A percentile compares a stretch with the other conserved stretches of the same genome.
Evolutionary conservation across 306 rosid species (phyloP).

Genomic region (Heteromeles arbutifolia): DNA sequence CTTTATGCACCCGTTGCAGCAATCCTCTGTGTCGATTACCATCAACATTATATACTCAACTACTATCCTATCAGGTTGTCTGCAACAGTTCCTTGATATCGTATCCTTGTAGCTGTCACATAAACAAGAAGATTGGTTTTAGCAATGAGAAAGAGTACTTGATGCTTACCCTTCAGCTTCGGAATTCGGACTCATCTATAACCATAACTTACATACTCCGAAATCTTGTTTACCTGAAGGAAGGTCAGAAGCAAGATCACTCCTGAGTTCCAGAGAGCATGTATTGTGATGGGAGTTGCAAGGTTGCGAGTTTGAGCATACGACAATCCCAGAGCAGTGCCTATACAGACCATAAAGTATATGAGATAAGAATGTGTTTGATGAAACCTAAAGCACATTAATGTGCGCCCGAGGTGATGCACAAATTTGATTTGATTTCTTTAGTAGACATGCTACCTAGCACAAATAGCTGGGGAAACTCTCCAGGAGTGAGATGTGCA

Average conservation of each 20-base stretch:
- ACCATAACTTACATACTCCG: background rate
- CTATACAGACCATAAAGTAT: slow-evolving; percentile 30
- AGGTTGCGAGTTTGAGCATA: slow-evolving; percentile 97
- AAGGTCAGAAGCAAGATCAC: slow-evolving; percentile 82
- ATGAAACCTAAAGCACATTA: background rate
- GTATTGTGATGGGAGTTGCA: slow-evolving; percentile 90
- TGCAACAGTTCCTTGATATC: slow-evolving; percentile 94
- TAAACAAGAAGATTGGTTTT: slow-evolving; percentile 22
- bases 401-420: background rate
- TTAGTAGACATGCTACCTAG: slow-evolving; percentile 47
- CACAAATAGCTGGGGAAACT: slow-evolving; percentile 92
- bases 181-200: background rate
- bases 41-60: slow-evolving; percentile 8
- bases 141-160: background rate
- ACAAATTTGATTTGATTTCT: background rate
- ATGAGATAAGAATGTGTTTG: background rate
- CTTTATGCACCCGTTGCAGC: background rate
- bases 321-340: slow-evolving; percentile 80
- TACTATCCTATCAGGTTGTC: slow-evolving; percentile 43
- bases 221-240: slow-evolving; percentile 52
- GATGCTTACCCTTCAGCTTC: background rate
- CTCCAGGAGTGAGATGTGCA: slow-evolving; percentile 97
- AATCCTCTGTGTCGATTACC: slow-evolving; percentile 5
- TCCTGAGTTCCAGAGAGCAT: slow-evolving; percentile 93
- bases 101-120: slow-evolving; percentile 77